Evolutionary conservation across 1,284 basidiomycete species (phyloP).

Genomic region (Apiotrichum laibachii): DNA sequence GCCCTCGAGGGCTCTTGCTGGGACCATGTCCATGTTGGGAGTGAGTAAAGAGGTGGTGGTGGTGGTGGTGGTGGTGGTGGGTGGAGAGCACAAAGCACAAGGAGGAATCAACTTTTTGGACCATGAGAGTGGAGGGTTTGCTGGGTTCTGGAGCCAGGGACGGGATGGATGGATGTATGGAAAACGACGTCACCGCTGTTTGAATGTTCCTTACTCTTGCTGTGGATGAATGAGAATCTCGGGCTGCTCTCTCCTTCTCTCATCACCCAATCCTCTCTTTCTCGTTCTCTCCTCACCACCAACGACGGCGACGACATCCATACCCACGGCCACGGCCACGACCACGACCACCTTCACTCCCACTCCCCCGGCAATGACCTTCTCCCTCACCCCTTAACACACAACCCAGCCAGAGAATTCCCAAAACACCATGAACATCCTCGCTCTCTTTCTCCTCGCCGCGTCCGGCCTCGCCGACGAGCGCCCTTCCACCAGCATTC

Average conservation of each 20-base stretch:
- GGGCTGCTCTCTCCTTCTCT: not conserved
- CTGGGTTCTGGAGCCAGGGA: no score
- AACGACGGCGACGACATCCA: not conserved
- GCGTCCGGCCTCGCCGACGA: not conserved
- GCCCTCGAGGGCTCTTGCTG: constrained; percentile 6
- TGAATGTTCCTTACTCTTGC: not conserved
- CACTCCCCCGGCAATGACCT: not conserved
- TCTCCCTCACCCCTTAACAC: not conserved
- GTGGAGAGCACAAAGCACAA: not conserved
- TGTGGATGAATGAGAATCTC: not conserved
- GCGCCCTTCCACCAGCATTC: not conserved
- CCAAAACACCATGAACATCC: not conserved
- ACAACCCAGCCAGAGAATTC: not conserved
- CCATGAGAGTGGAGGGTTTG: no score
- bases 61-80: not conserved
- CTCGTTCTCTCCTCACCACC: not conserved
- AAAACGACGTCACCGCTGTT: not conserved
- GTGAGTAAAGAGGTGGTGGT: not conserved
- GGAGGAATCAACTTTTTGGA: no score
- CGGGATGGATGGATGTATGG: no score
- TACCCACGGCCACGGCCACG: not conserved
- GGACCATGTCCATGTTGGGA: not conserved
- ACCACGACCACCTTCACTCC: not conserved
- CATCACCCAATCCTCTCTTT: no score
- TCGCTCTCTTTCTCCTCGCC: not conserved